Evolutionary conservation across 768 basidiomycete species (phyloP), one percentile per base, ranked within the genome.

Genomic region (Gloeopeniophorella convolvens): DNA sequence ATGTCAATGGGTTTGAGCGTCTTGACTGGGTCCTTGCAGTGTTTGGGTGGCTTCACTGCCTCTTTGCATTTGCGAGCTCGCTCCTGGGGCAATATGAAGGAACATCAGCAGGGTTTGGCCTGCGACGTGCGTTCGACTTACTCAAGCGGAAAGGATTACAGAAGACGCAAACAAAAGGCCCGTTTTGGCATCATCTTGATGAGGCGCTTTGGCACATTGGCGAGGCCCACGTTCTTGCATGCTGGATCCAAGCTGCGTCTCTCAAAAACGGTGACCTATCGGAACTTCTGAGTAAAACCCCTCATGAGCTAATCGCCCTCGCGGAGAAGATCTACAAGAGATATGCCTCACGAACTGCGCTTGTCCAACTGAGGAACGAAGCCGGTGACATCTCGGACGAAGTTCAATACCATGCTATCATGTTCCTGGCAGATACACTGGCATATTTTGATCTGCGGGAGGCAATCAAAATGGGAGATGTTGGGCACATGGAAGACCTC

Each of bases 401-500:
- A 11, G 49, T 60, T 27, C 13, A n/a, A 11, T 20, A 7, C 13
- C 50, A 57, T 21, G 11, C 23, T 7, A 40, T 43, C 12, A 43
- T 50, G 32, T 59, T 41, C 26, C 42, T 31, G 23, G 23, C 30
- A 8, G 59, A 60, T 42, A 31, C 60, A 10, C 51, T 62, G 10
- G 5, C 20, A 1, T 60, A 53, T 34, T 18, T 58, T 21, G 45
- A 36, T 3, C 43, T 58, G 6, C 12, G 35, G 5, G 27, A n/a
- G n/a, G n/a, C n/a, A n/a, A n/a, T n/a, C n/a, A n/a, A n/a, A n/a
- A n/a, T n/a, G n/a, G n/a, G n/a, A 59, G 68, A 72, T 56, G 65
- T 72, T 4, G 67, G 69, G 1, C 9, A 58, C 1, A 66, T 72
- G 64, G 66, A 71, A 46, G 56, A 55, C 27, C 55, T 65, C 37